A percentile compares a stretch with the other conserved stretches of the same genome.
Evolutionary conservation across 495 filamentous ascomycete genomes (phyloP).

Genomic region (Astrothelium macrocarpum): DNA sequence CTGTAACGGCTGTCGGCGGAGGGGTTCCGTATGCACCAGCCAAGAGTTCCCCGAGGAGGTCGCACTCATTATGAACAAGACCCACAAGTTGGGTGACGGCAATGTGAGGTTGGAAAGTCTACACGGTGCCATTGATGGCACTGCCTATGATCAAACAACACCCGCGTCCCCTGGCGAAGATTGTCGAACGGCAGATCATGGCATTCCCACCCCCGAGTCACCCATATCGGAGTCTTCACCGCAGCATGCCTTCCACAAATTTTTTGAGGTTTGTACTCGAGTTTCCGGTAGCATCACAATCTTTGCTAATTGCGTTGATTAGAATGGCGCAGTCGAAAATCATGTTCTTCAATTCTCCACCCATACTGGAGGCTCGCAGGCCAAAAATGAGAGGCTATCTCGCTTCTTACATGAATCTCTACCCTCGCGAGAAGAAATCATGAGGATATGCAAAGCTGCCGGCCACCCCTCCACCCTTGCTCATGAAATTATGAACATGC

Average conservation of each 20-base stretch:
- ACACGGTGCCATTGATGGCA: background rate
- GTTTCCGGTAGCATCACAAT: background rate
- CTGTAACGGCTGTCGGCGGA: conserved; percentile 7
- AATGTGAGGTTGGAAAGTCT: background rate
- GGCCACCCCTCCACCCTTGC: conserved; percentile 10
- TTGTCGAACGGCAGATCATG: conserved; percentile 3
- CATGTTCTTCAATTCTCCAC: background rate
- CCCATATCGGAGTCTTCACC: conserved; percentile 4
- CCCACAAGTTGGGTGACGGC: background rate
- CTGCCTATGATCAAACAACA: background rate
- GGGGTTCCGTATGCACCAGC: conserved; percentile 12
- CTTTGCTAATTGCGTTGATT: background rate
- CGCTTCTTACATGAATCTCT: conserved; percentile 13
- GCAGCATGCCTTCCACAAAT: conserved; percentile 7
- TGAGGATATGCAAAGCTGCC: conserved; percentile 11
- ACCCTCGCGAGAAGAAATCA: conserved; percentile 13
- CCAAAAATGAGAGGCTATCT: conserved; percentile 9
- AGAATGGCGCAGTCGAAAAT: background rate
- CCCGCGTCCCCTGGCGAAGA: conserved; percentile 5
- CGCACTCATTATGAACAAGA: background rate
- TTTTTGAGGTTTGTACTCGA: conserved; percentile 1
- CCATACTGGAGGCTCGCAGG: background rate
- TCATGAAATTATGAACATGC: conserved; percentile 13
- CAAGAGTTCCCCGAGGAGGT: conserved; percentile 15
- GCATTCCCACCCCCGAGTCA: conserved; percentile 10